phyloP scores from a whole-genome alignment of 495 filamentous ascomycete species.

The Margaritispora aquatica region DNA sequence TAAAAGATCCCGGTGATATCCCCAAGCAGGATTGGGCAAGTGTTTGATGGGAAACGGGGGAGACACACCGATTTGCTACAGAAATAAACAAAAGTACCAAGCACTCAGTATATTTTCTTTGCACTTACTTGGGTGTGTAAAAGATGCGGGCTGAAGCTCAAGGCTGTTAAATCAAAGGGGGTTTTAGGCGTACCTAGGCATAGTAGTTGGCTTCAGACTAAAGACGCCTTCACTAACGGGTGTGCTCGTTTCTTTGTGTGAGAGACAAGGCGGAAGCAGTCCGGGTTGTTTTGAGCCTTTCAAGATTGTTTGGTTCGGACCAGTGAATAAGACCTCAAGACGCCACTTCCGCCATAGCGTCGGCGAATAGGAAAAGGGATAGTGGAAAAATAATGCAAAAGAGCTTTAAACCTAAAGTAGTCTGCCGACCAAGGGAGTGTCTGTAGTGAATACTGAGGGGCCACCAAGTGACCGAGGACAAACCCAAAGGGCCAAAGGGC shows the following conservation, averaged over 20 bases:
- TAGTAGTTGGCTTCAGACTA: not conserved
- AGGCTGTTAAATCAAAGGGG: not conserved
- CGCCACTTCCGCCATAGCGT: not conserved
- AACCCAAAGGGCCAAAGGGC: too few species aligned
- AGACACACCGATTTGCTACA: not conserved
- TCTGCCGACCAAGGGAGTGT: too few species aligned
- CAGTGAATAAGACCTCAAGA: slow-evolving; percentile 6
- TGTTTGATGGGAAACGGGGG: not conserved
- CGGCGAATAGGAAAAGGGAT: not conserved
- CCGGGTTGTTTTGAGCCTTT: too few species aligned
- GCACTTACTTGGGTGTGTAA: too few species aligned
- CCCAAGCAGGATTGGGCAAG: too few species aligned
- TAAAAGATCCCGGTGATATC: too few species aligned
- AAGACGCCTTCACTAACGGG: slow-evolving; percentile 5
- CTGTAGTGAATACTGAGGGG: too few species aligned
- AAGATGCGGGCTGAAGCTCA: not conserved
- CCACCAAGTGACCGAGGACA: too few species aligned
- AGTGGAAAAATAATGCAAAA: too few species aligned
- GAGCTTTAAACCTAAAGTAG: too few species aligned
- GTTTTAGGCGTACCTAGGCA: too few species aligned
- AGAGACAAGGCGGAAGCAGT: not conserved
- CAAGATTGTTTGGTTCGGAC: not conserved
- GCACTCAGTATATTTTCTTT: too few species aligned
- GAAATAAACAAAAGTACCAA: not conserved
- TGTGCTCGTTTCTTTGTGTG: not conserved